phyloP scores from a whole-genome alignment of 164 flowering plant species.

The Akebia trifoliata region DNA sequence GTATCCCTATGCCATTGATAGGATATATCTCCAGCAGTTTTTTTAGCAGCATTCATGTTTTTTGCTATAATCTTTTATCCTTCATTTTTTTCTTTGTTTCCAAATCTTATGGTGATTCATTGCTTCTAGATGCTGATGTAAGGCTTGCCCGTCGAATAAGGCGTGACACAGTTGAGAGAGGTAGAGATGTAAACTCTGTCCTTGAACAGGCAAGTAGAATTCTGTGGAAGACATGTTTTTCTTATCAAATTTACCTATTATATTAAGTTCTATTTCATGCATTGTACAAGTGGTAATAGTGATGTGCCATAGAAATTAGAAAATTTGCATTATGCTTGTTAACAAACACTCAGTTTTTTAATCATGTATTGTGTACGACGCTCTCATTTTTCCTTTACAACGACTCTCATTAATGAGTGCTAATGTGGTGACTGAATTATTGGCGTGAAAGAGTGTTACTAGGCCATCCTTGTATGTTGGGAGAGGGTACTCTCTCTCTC shows the following conservation, averaged over 20 bases:
- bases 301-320: neutral
- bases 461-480: neutral
- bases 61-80: neutral
- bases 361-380: no score
- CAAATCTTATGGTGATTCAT: conserved; percentile 6
- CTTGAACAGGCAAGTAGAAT: conserved; percentile 71
- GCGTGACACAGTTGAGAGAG: conserved; percentile 95
- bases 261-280: neutral
- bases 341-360: neutral
- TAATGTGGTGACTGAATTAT: neutral
- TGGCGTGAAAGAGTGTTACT: neutral
- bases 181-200: conserved; percentile 84
- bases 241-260: neutral
- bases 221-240: no score
- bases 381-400: neutral
- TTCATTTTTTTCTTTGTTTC: conserved; percentile 2
- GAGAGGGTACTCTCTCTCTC: no score
- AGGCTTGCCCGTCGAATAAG: conserved; percentile 96
- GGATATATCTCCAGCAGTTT: no score
- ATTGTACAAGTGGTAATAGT: neutral
- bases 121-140: conserved; percentile 84
- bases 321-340: neutral
- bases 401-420: neutral
- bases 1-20: no score
- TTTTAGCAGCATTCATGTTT: neutral